Base-by-base conservation (phyloP, 1,284 basidiomycete genomes). In the Ustilago bromivora region DNA sequence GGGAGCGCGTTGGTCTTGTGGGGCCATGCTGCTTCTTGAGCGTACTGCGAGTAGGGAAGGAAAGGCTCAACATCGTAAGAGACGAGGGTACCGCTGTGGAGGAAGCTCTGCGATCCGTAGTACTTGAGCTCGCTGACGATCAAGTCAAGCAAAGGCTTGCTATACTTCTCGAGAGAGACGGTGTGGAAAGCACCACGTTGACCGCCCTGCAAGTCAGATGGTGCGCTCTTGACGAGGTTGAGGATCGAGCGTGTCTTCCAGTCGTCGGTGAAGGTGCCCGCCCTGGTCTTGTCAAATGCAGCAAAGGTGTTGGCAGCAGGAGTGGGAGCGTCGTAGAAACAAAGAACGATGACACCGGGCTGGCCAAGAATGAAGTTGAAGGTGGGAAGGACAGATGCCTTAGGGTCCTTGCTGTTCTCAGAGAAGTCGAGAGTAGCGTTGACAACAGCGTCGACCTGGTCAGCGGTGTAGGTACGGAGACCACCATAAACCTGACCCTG, bases 21-120 rank as follows among this genome's bases (percentile, higher is more conserved):
- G 3, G 71, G 70, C 68, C 70, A 82, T 12, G 76, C 79, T 19
- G 72, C 61, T 4, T 76, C 73, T 19, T 59, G 43, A 12, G 71
- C 70, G 43, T 59, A 69, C 46, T 67, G 63, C 38, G 66, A 77
- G 70, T 76, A 73, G 31, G 67, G 57, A 1, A 76, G 74, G 70
- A 82, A 82, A 2, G 78, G 81, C 69, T 82, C 78, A 8, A 82
- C 81, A 43, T 80, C 81, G 55, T 79, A 78, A 54, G 81, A 81
- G 52, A 79, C 68, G n/a, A 82, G 57, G 4, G 62, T 56, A 12
- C 54, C 69, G 34, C 62, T 66, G 63, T 74, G 76, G 6, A 73
- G 66, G 17, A 70, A 19, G 23, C 17, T n/a, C 38, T 71, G 58
- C 11, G 41, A 34, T 5, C 73, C 76, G 32, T 67, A 76, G 59